phyloP scores from a whole-genome alignment of 768 basidiomycete species.

The Amanita rubescens region DNA sequence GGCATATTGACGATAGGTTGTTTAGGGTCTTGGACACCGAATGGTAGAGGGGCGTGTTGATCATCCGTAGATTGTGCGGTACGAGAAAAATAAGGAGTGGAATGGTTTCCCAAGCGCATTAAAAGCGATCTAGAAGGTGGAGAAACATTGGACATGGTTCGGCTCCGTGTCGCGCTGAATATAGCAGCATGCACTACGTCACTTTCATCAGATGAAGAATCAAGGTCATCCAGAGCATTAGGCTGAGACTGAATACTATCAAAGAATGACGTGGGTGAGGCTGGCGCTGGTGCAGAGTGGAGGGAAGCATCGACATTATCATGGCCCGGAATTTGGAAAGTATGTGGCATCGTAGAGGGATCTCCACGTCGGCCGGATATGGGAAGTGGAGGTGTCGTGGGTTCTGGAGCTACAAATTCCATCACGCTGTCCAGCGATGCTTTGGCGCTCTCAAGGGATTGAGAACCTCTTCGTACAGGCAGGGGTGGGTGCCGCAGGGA shows the following conservation, averaged over 20 bases:
- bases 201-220: conserved; percentile 48
- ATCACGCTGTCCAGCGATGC: conserved; percentile 19
- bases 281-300: conserved; percentile 56
- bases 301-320: conserved; percentile 36
- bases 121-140: conserved; percentile 31
- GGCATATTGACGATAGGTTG: conserved; percentile 50
- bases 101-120: conserved; percentile 63
- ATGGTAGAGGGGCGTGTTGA: conserved; percentile 20
- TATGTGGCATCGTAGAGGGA: conserved; percentile 20
- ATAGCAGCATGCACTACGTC: conserved; percentile 22
- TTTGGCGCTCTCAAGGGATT: background rate
- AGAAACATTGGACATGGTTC: conserved; percentile 30
- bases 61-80: conserved; percentile 1
- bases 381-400: conserved; percentile 36
- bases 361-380: conserved; percentile 24
- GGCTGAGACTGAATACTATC: conserved; percentile 64
- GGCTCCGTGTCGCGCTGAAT: conserved; percentile 17
- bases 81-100: conserved; percentile 54
- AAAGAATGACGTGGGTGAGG: conserved; percentile 67
- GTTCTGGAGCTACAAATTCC: conserved; percentile 34
- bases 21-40: conserved; percentile 28
- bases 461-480: background rate
- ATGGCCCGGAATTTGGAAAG: conserved; percentile 40
- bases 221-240: conserved; percentile 69
- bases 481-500: background rate